These are phyloP conservation scores for Verticillium longisporum DNA, from an alignment of 2,329 filamentous ascomycete species.

Conservation along the genomic window DNA sequence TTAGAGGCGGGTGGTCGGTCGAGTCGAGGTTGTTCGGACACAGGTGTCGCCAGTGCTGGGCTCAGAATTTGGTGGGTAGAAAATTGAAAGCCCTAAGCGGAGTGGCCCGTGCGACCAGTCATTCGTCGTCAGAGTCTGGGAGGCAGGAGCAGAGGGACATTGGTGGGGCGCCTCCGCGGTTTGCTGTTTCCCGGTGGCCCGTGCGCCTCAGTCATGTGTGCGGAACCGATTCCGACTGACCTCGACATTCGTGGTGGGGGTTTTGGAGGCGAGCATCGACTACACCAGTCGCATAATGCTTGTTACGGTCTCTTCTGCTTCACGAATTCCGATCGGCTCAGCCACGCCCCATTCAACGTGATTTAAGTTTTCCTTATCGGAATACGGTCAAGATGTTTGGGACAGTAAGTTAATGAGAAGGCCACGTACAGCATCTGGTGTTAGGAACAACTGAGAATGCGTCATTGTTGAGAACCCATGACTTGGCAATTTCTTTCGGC, in stretches of 20 bases:
- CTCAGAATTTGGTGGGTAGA: constrained; percentile 3
- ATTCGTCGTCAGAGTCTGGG: neutral
- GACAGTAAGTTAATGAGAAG: too few species aligned
- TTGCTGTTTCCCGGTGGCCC: neutral
- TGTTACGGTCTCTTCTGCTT: too few species aligned
- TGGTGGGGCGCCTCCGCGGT: neutral
- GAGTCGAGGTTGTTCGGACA: constrained; percentile 9
- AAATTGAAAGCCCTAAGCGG: constrained; percentile 4
- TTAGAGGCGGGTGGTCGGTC: constrained; percentile 11
- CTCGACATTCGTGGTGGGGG: neutral
- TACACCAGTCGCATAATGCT: too few species aligned
- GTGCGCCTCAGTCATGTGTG: neutral
- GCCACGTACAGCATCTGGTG: too few species aligned
- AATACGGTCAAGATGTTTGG: too few species aligned
- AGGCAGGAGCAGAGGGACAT: neutral
- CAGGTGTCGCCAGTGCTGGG: neutral
- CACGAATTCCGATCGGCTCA: too few species aligned
- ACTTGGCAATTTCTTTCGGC: too few species aligned
- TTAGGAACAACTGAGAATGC: too few species aligned
- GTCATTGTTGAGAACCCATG: too few species aligned
- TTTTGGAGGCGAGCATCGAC: too few species aligned
- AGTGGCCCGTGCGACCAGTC: constrained; percentile 6
- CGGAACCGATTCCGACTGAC: neutral
- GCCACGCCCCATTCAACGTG: too few species aligned
- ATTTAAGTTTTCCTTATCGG: too few species aligned